Evolutionary conservation across 331 rosid genomes (phyloP), one percentile per base, ranked within the genome.

Genomic region (Stylosanthes scabra): DNA sequence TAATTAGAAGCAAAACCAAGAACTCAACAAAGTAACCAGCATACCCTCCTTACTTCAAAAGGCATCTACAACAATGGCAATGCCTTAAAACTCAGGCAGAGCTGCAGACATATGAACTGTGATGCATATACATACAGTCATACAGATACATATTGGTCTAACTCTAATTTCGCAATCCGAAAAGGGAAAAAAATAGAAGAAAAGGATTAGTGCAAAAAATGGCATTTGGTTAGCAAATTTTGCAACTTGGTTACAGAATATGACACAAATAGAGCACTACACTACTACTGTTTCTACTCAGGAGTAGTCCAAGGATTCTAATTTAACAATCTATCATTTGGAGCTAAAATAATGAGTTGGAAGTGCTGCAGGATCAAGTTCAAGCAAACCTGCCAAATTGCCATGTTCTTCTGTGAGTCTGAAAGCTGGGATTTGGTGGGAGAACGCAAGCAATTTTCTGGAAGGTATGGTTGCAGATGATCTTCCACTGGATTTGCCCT

Each of bases 361-460:
- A 14, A 95, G 16, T 37, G 99, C 97, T 40, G 85, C 86, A 0
- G 93, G 87, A 82, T 95, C 99, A 27, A 95, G 92, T 78, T 91
- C 97, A 90, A 87, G 89, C 78, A 62, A 95, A 64, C 97, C 97
- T 63, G 79, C 83, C 50, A 91, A 81, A 80, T 74, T 59, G 76
- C 86, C 96, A 14, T 64, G 74, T 73, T 91, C 86, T 9, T 84
- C 86, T n/a, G 89, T 83, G 52, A 94, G 76, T 80, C 79, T 81
- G 83, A 88, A 89, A 9, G 90, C 87, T 3, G 99, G 97, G 73
- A 91, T 82, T 64, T 72, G 82, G 74, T 95, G 99, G 46, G 99
- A 95, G 86, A 95, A 95, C 63, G 75, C 81, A 2, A 91, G 87
- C 82, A 91, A 62, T 69, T 87, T 93, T 1, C 14, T 55, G 68